Base-by-base conservation (phyloP, 2,329 filamentous ascomycete species). In the Alternaria dauci region DNA sequence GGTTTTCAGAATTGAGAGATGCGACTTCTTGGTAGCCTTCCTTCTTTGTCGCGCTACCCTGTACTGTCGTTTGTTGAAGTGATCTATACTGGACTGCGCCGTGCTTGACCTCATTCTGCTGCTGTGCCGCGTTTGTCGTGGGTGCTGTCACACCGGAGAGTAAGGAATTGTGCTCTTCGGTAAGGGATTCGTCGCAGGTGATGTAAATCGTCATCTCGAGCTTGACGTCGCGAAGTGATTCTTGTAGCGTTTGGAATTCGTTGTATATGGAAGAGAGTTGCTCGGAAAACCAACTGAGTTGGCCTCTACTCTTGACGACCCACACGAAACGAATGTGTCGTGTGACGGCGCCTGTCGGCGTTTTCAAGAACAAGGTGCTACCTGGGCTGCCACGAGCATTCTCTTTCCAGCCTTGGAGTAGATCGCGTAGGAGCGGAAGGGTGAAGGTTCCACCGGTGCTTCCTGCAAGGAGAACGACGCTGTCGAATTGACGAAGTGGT, bases 391-490 rank as follows among this genome's bases (percentile, higher is more conserved):
- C 48, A 26, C 30, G 69, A 32, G 61, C 56, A 34, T 67, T 77
- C 39, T 80, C 76, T 44, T 69, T 71, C 81, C 80, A 85, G 25
- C 74, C 78, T n/a, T 79, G 75, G 1, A 87, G 75, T n/a, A 89
- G 77, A 52, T 88, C 83, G 26, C 86, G 81, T 36, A 88, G 76
- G 2, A 87, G 71, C 1, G 87, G 87, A 11, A 87, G 69, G 1
- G 82, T 85, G 66, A 87, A 89, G 0, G 86, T 86, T 25, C 84
- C 84, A 2, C 88, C 88, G 46, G 85, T 88, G 18, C 85, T 85
- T 23, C 86, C 86, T 8, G 87, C 86, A 8, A 89, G 76, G 0
- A 90, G 73, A 1, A 89, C 78, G 2, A 88, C 81, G 55, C 83
- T 88, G 61, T 89, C 87, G 60, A 88, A 89, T 66, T 88, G 86